Base-by-base conservation (phyloP, 108 stramenopile genomes). In the Schizochytrium sp. region DNA sequence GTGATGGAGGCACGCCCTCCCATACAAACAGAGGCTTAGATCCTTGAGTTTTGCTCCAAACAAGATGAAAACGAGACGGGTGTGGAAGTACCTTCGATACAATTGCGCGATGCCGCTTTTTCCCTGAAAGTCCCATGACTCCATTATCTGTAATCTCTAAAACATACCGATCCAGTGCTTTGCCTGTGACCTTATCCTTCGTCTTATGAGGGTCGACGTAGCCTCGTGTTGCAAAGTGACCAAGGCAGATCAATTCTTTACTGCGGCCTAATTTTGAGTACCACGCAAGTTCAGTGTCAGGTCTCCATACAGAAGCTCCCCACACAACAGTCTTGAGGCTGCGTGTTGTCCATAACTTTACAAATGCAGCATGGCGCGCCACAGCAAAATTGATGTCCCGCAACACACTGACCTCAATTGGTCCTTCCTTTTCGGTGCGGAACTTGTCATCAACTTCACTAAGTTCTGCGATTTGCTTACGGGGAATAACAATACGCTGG, bases 181-280 rank as follows among this genome's bases (percentile, higher is more conserved):
- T 83, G 76, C 76, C 76, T 5, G 76, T 83, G 15, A 83, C 76
- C 76, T 83, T 83, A 53, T 83, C 76, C 53, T 83, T 83, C 50
- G 76, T 83, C 76, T 83, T 83, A 53, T 83, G 47, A n/a, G 76
- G 76, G 13, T 83, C 76, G 5, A 49, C 76, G 76, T 83, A 83
- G 10, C 76, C 76, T 42, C 76, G 76, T 38, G 76, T 83, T 53
- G 76, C 76, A 83, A 55, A 83, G n/a, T 83, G 76, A 8, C 76
- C 76, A 5, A 83, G 47, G 28, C 76, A 83, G 5, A 83, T 83
- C 45, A 83, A 53, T 53, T 83, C 76, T 53, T 83, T 83, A n/a
- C 50, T 83, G 50, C 55, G 49, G 47, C 76, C 76, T 38, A 83
- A 53, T 40, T 55, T 49, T 0, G 76, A 83, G 28, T 83, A 83